Conservation (phyloP, 169 alveolate species). For the Plasmodium relictum region DNA sequence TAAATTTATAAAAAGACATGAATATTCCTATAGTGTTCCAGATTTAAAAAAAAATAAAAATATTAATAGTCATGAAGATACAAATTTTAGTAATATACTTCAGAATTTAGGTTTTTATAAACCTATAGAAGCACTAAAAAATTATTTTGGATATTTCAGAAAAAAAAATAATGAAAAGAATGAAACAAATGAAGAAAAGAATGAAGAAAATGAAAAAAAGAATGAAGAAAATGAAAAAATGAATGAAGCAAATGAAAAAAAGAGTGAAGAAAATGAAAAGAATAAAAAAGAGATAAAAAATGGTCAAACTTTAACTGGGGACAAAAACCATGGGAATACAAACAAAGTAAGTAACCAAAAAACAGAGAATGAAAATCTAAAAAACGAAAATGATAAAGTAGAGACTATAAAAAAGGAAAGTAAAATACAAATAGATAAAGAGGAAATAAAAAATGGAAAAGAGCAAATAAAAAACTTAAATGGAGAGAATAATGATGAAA, state of each 20-base stretch:
- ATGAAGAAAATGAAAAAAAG: background rate
- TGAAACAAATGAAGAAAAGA: background rate
- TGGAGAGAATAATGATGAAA: constrained; percentile 1
- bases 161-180: background rate
- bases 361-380: no score
- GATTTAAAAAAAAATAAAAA: background rate
- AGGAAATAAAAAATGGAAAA: background rate
- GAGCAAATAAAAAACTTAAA: background rate
- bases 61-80: background rate
- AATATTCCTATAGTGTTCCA: constrained; percentile 17
- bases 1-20: constrained; percentile 50
- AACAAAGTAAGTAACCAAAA: background rate
- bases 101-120: constrained; percentile 24
- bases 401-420: background rate
- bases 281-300: no score
- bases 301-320: no score
- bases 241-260: no score
- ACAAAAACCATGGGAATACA: no score
- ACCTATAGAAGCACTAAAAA: constrained; percentile 30
- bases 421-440: background rate
- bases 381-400: background rate
- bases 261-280: no score
- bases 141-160: constrained; percentile 12
- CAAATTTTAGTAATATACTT: constrained; percentile 12
- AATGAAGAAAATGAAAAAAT: no score